A percentile compares a stretch with the other conserved stretches of the same genome.
phyloP scores from a whole-genome alignment of 2,329 filamentous ascomycete genomes.

The Pseudocercospora pini-densiflorae region DNA sequence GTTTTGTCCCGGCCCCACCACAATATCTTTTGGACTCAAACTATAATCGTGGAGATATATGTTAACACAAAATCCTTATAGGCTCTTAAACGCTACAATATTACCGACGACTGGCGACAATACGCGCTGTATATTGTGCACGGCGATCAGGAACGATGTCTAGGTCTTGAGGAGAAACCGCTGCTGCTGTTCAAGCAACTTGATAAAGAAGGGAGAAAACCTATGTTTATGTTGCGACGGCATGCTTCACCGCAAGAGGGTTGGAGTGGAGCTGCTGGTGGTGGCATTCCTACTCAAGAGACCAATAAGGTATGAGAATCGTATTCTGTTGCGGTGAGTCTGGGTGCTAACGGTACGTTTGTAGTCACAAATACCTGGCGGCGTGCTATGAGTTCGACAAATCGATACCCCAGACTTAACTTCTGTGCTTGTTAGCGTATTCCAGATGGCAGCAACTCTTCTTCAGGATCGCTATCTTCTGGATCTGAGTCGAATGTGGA shows the following conservation, averaged over 20 bases:
- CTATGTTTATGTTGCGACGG: constrained; percentile 95
- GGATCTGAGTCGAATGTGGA: constrained; percentile 3
- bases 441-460: neutral
- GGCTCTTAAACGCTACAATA: constrained; percentile 96
- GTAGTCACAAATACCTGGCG: constrained; percentile 25
- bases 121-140: constrained; percentile 99
- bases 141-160: constrained; percentile 94
- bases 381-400: constrained; percentile 19
- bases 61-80: constrained; percentile 16
- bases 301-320: constrained; percentile 6
- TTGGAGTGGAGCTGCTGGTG: constrained; percentile 34
- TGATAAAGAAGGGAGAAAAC: constrained; percentile 95
- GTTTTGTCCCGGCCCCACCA: constrained; percentile 17
- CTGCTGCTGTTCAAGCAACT: constrained; percentile 96
- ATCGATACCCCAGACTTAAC: neutral
- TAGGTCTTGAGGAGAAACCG: constrained; percentile 90
- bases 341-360: constrained; percentile 1
- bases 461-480: neutral
- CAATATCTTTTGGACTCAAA: neutral
- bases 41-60: neutral
- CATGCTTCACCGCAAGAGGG: constrained; percentile 56
- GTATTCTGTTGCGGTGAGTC: neutral
- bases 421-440: neutral
- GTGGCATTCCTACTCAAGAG: constrained; percentile 21
- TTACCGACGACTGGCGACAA: constrained; percentile 95